These are phyloP conservation scores for Alternaria sp. DNA, from an alignment of 2,329 filamentous ascomycete genomes.

Conservation along the genomic window DNA sequence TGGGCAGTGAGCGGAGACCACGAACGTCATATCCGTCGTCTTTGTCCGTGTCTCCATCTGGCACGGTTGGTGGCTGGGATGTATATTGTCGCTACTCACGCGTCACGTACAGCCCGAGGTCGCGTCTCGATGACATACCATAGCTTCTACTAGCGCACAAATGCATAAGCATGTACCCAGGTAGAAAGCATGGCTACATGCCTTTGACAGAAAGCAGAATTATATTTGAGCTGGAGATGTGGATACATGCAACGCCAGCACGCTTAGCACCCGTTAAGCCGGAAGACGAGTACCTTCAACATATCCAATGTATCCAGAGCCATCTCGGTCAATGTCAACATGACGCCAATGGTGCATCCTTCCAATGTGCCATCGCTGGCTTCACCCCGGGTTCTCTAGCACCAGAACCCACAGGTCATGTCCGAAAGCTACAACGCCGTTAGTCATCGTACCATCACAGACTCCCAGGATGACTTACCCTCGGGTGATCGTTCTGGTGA, in stretches of 20 bases:
- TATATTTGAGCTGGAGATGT: background rate
- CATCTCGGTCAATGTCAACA: background rate
- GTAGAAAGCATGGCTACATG: background rate
- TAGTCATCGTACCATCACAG: background rate
- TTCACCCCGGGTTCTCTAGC: background rate
- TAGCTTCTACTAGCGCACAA: background rate
- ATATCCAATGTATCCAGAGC: background rate
- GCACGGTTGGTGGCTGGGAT: background rate
- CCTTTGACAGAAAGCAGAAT: background rate
- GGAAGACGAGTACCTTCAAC: background rate
- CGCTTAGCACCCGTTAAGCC: background rate
- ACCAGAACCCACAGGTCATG: slow-evolving; percentile 2
- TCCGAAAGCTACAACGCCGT: background rate
- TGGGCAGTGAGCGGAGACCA: background rate
- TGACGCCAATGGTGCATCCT: background rate
- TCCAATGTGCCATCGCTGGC: background rate
- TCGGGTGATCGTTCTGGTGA: background rate
- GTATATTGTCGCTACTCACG: background rate
- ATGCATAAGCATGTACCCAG: background rate
- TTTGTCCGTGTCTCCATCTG: background rate
- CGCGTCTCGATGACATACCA: background rate
- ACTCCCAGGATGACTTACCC: background rate
- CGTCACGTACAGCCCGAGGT: background rate
- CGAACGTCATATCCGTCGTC: background rate
- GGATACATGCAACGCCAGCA: background rate